Conservation (phyloP, 1,284 basidiomycete genomes). For the Apiotrichum brassicae region DNA sequence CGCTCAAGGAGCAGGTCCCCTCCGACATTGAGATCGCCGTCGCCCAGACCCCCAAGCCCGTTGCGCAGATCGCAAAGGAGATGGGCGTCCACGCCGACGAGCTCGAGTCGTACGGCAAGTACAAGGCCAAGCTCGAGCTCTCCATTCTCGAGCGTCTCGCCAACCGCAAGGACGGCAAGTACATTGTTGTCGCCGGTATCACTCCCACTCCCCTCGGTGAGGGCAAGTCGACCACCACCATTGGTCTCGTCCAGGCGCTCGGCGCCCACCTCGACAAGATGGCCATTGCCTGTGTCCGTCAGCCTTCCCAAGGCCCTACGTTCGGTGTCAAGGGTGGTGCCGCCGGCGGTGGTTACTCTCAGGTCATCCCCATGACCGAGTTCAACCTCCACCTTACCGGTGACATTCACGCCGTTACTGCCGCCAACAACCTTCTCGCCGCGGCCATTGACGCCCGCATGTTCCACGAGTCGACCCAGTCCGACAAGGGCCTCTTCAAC, state of each 20-base stretch:
- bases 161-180: constrained; percentile 89
- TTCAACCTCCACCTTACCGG: constrained; percentile 82
- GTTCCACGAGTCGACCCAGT: constrained; percentile 95
- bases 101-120: constrained; percentile 89
- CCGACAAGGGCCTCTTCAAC: constrained; percentile 89
- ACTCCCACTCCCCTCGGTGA: constrained; percentile 97
- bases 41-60: constrained; percentile 87
- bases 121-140: constrained; percentile 96
- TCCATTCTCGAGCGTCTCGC: constrained; percentile 76
- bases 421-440: constrained; percentile 94
- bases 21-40: constrained; percentile 93
- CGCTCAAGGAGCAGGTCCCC: constrained; percentile 77
- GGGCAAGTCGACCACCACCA: constrained; percentile 98
- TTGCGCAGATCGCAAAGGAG: constrained; percentile 77
- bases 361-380: constrained; percentile 99
- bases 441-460: constrained; percentile 96
- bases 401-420: constrained; percentile 96
- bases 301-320: constrained; percentile 96
- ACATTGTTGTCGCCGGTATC: constrained; percentile 94
- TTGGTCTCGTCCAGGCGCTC: constrained; percentile 93
- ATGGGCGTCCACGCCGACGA: constrained; percentile 82
- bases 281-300: constrained; percentile 95
- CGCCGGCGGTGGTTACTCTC: constrained; percentile 96
- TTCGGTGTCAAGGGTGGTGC: constrained; percentile 99
- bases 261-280: constrained; percentile 89